A percentile compares a stretch with the other conserved stretches of the same genome.
Evolutionary conservation across 139 green algal genomes (phyloP).

Genomic region (Edaphochlamys debaryana): DNA sequence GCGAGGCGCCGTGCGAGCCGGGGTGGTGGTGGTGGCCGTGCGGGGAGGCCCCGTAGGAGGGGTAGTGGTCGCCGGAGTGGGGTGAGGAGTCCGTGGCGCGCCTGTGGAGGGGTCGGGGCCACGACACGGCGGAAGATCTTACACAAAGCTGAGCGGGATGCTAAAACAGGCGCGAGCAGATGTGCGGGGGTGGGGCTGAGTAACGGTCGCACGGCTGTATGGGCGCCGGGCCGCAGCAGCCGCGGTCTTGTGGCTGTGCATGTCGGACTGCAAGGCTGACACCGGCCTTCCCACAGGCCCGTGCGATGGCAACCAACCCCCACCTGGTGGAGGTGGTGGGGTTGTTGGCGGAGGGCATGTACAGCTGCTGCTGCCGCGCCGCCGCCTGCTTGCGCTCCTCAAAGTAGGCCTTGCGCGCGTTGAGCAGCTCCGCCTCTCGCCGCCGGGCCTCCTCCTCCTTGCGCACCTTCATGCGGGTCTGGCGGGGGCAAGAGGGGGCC

Average conservation of each 20-base stretch:
- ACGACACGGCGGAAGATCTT: not conserved
- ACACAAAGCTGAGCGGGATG: no score
- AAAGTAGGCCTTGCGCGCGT: conserved; percentile 61
- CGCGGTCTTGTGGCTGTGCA: no score
- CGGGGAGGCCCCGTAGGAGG: not conserved
- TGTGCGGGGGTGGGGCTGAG: no score
- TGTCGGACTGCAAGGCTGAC: no score
- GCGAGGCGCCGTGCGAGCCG: not conserved
- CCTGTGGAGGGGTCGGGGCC: not conserved
- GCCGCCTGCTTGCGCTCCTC: conserved; percentile 53
- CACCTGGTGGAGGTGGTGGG: not conserved
- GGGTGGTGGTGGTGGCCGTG: not conserved
- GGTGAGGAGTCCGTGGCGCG: conserved; percentile 11
- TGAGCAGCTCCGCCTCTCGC: conserved; percentile 58
- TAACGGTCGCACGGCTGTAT: no score
- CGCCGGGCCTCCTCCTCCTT: conserved; percentile 50
- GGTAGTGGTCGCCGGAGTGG: no score
- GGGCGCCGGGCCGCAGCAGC: no score
- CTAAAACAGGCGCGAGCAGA: no score
- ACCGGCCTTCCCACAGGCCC: no score
- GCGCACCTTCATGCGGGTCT: conserved; percentile 48
- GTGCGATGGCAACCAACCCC: no score
- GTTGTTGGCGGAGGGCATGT: conserved; percentile 24
- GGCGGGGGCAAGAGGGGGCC: no score
- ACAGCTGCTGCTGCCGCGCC: conserved; percentile 37